Evolutionary conservation across 305 asterid genomes (phyloP).

Genomic region (Ajuga reptans): DNA sequence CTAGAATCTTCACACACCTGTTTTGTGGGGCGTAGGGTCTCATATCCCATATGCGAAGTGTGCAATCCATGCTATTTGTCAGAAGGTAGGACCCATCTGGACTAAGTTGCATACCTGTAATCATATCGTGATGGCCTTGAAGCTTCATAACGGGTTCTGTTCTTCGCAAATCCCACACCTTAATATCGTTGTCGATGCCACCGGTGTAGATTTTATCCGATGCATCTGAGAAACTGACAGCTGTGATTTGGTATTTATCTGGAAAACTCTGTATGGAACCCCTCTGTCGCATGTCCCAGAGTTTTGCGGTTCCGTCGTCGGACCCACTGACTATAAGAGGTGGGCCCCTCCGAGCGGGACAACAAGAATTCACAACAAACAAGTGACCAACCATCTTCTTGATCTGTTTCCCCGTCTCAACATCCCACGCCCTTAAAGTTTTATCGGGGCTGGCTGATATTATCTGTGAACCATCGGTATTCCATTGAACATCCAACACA

Average conservation of each 20-base stretch:
- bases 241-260: conserved; percentile 90
- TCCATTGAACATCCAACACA: conserved; percentile 87
- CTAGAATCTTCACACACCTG: conserved; percentile 85
- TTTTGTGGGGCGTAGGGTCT: conserved; percentile 94
- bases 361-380: conserved; percentile 76
- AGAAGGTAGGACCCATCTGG: conserved; percentile 96
- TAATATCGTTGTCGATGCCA: conserved; percentile 84
- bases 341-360: conserved; percentile 88
- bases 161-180: conserved; percentile 89
- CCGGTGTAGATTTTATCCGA: conserved; percentile 87
- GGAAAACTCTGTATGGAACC: conserved; percentile 93
- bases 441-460: conserved; percentile 90
- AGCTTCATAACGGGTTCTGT: conserved; percentile 86
- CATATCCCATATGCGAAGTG: conserved; percentile 95
- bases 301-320: conserved; percentile 93
- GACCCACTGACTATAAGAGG: conserved; percentile 95
- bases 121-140: conserved; percentile 90
- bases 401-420: conserved; percentile 80
- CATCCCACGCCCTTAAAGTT: conserved; percentile 92
- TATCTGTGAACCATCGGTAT: conserved; percentile 76
- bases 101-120: conserved; percentile 88
- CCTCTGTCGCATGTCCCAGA: conserved; percentile 97
- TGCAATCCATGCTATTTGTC: conserved; percentile 88
- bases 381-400: conserved; percentile 92
- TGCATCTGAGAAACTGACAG: conserved; percentile 91